Evolutionary conservation across 768 basidiomycete species (phyloP), one percentile per base, ranked within the genome.

Genomic region (Podaxis rugospora): DNA sequence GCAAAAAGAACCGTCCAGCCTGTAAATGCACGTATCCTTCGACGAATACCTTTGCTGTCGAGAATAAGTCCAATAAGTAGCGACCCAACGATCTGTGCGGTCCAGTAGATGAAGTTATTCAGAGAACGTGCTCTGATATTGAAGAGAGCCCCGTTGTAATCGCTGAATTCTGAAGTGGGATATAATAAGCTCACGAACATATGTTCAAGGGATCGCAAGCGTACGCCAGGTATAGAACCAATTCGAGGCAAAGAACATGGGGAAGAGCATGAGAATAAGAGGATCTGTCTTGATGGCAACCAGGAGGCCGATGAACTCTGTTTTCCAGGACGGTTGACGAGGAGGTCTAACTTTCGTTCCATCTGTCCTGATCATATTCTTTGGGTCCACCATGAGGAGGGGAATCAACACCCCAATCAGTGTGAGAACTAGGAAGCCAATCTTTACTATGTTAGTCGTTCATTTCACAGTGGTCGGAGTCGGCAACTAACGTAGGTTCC

Each of bases 161-260:
- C 89, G 63, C 89, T 92, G 73, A 89, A 88, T 72, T 92, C 87
- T 90, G 62, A 55, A 68, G 37, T n/a, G 28, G 9, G 5, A 42
- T 18, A 18, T 35, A 27, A 58, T 39, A 63, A 59, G 11, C 47
- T 47, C 37, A 55, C 23, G 60, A 35, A 53, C 21, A 35, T 44
- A 36, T 16, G 47, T 1, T 46, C 27, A 21, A 51, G 23, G 54
- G 37, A 1, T 14, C n/a, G 49, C 37, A 13, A n/a, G 71, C 86
- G 68, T 62, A 90, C 89, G 90, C 89, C 89, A 92, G 2, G 90
- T 87, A 68, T 92, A 92, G 74, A 92, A 92, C 83, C 88, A 92
- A 70, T 92, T 92, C 44, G 86, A 88, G 6, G 88, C 84, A 57
- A 92, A 84, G 73, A 93, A 92, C 87, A 93, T 89, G 11, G 92